phyloP scores from a whole-genome alignment of 78 protist species.

The Bodo saltans region DNA sequence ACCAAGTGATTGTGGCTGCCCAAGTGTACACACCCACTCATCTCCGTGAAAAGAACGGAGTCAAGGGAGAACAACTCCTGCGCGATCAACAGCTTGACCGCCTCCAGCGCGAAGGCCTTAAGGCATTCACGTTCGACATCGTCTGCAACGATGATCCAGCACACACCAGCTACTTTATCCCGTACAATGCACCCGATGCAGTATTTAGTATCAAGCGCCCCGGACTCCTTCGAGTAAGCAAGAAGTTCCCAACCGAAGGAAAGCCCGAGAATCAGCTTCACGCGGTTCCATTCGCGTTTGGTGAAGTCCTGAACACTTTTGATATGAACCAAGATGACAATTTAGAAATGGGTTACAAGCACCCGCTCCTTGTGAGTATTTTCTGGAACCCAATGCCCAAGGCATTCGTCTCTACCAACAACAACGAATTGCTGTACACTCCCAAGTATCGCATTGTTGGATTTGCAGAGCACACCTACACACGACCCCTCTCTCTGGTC shows the following conservation, averaged over 20 bases:
- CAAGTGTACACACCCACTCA: no score
- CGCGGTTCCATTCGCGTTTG: constrained; percentile 34
- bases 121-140: neutral
- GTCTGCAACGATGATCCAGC: no score
- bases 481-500: neutral
- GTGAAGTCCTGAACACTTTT: constrained; percentile 21
- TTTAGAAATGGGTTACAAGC: constrained; percentile 1
- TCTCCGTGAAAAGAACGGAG: neutral
- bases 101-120: no score
- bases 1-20: neutral
- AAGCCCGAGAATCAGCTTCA: constrained; percentile 39
- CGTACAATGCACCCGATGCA: no score
- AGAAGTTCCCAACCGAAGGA: no score
- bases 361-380: neutral
- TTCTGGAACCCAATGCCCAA: neutral
- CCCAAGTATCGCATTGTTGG: constrained; percentile 26
- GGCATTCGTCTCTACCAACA: neutral
- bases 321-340: constrained; percentile 31
- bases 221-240: constrained; percentile 3
- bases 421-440: neutral
- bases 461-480: constrained; percentile 19
- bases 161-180: no score
- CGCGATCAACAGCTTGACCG: neutral
- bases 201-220: constrained; percentile 5
- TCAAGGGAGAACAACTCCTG: no score